A percentile compares a stretch with the other conserved stretches of the same genome.
Conservation (phyloP, 1,139 yeast genomes). For the Geotrichum carabidarum region DNA sequence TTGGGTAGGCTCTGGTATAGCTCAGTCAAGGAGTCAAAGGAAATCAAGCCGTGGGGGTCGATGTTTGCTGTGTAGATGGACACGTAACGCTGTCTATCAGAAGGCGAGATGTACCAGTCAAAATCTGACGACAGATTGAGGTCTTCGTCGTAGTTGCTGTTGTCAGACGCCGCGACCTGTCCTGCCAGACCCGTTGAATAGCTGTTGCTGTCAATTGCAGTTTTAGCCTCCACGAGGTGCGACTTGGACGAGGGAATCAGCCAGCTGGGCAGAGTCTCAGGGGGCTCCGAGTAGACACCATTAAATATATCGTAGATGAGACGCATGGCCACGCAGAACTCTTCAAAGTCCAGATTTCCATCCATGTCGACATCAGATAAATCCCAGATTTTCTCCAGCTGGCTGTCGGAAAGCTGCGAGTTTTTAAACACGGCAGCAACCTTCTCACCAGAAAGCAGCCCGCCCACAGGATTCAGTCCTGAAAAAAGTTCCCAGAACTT, state of each 20-base stretch:
- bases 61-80: constrained; percentile 68
- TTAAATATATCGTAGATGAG: constrained; percentile 86
- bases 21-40: constrained; percentile 64
- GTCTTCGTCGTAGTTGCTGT: constrained; percentile 50
- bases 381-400: constrained; percentile 83
- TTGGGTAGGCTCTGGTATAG: constrained; percentile 62
- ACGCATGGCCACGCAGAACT: constrained; percentile 95
- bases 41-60: constrained; percentile 78
- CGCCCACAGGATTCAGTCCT: constrained; percentile 74
- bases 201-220: constrained; percentile 45
- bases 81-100: constrained; percentile 73
- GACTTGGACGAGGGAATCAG: constrained; percentile 83
- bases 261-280: constrained; percentile 79
- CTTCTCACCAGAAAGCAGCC: constrained; percentile 76
- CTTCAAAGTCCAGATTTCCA: constrained; percentile 90
- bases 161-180: constrained; percentile 7
- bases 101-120: constrained; percentile 95
- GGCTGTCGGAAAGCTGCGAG: constrained; percentile 71
- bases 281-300: constrained; percentile 60
- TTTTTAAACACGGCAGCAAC: constrained; percentile 84
- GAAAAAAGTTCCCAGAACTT: constrained; percentile 96
- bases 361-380: constrained; percentile 89
- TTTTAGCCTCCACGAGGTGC: constrained; percentile 75
- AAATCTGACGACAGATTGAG: constrained; percentile 60
- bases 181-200: constrained; percentile 17